Evolutionary conservation across 2,329 filamentous ascomycete species (phyloP), one percentile per base, ranked within the genome.

Genomic region (Fonsecaea erecta): DNA sequence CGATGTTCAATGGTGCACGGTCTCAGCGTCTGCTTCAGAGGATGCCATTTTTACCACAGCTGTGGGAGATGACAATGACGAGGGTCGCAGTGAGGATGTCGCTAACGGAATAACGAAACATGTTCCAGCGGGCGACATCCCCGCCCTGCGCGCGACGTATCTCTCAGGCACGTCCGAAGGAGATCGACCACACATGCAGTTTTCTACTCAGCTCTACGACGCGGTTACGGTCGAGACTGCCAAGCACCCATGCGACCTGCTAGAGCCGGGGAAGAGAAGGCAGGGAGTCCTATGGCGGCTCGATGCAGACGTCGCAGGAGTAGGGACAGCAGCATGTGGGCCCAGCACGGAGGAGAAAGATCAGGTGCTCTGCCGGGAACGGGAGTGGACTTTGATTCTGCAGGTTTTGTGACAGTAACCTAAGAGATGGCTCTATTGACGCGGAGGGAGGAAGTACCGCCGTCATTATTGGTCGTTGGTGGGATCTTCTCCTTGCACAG

Each of bases 191-290:
- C 8, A 46, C 37, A 65, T 66, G 57, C 62, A 62, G 52, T 63
- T 64, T 51, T 35, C 60, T 21, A 63, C 65, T 72, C 35, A 85
- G 85, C 67, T 84, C 81, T 85, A 88, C 71, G 79, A 80, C 18
- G 79, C 81, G 26, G 73, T 76, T 37, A 83, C 81, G 55, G 75
- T 91, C 30, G 83, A 87, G 53, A 79, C 79, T 1, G 87, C 88
- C 2, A 82, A 77, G 51, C 89, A 92, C 74, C 88, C 89, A 0
- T 81, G 85, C 68, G 87, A 91, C 73, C 75, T 92, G 60, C 40
- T 40, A 18, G 57, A 54, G 46, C 34, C 52, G 66, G 18, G 68
- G 16, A 43, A 40, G 9, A n/a, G 52, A 53, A 48, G 66, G 30
- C 43, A 62, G 64, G 37, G 69, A 68, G 62, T 57, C 11, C 24